Conservation (phyloP, 345 rosid genomes). For the Bretschneidera sinensis region DNA sequence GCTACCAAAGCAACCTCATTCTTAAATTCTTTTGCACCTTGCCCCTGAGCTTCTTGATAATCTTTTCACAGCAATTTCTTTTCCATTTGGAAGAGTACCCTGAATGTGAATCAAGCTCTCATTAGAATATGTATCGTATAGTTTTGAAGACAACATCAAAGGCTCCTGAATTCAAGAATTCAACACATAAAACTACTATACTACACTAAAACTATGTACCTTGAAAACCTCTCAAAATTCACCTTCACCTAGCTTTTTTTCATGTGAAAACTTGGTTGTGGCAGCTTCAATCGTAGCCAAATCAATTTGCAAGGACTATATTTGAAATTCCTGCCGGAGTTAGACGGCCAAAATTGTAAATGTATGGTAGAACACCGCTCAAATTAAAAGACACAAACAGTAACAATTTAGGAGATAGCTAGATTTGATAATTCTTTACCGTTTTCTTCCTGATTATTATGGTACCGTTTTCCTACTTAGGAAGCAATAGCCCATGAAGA, state of each 20-base stretch:
- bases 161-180: neutral
- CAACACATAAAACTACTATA: neutral
- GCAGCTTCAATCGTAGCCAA: conserved; percentile 13
- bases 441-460: conserved; percentile 9
- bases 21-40: conserved; percentile 30
- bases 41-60: conserved; percentile 21
- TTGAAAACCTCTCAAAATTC: conserved; percentile 37
- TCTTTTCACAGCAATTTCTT: conserved; percentile 30
- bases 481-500: neutral
- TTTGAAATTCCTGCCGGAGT: too few species aligned
- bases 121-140: too few species aligned
- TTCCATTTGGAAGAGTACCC: conserved; percentile 24
- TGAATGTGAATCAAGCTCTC: too few species aligned
- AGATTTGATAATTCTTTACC: too few species aligned
- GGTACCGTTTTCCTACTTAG: conserved; percentile 11
- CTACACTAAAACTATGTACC: conserved; percentile 4
- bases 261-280: conserved; percentile 14
- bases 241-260: conserved; percentile 33
- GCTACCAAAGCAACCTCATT: conserved; percentile 37
- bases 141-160: neutral
- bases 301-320: too few species aligned
- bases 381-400: too few species aligned
- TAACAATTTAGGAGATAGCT: too few species aligned
- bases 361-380: too few species aligned
- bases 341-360: too few species aligned